Percentiles rank a stretch among this genome's conserved stretches.
phyloP scores from a whole-genome alignment of 2,329 filamentous ascomycete species.

The Ceratocystis diversiconidia region DNA sequence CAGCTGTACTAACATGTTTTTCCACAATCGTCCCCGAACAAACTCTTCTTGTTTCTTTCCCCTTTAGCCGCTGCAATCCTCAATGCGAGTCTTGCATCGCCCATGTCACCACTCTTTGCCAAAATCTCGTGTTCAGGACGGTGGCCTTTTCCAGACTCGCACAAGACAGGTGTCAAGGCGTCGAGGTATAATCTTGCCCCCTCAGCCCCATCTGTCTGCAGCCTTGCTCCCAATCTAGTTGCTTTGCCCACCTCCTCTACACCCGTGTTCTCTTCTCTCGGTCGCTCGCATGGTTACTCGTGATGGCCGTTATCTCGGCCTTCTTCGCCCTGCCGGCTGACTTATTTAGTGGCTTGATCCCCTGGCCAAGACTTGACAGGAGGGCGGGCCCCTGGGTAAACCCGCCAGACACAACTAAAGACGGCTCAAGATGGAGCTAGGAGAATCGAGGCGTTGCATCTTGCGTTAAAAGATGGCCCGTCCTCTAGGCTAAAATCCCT shows the following conservation, averaged over 20 bases:
- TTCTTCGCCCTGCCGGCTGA: neutral
- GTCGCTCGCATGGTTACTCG: too few relatives aligned
- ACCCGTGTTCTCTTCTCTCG: neutral
- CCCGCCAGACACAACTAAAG: neutral
- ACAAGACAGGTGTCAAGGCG: neutral
- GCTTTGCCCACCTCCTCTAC: neutral
- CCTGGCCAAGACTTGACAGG: neutral
- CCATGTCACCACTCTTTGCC: neutral
- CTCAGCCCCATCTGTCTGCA: neutral
- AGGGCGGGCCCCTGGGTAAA: constrained; percentile 2
- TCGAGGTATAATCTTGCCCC: neutral
- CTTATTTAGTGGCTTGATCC: neutral
- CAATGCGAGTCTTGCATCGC: neutral
- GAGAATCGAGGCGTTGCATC: neutral
- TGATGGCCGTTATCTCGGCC: neutral
- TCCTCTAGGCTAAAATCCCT: neutral
- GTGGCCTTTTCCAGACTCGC: neutral
- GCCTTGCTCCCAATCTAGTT: neutral
- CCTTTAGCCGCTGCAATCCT: neutral
- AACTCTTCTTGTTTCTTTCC: neutral
- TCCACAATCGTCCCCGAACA: neutral
- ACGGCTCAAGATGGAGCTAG: neutral
- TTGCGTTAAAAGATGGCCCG: constrained; percentile 1
- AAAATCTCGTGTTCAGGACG: neutral
- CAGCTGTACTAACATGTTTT: neutral